These are phyloP conservation scores for Tylopilus sp. DNA, from an alignment of 768 basidiomycete species.

Conservation along the genomic window DNA sequence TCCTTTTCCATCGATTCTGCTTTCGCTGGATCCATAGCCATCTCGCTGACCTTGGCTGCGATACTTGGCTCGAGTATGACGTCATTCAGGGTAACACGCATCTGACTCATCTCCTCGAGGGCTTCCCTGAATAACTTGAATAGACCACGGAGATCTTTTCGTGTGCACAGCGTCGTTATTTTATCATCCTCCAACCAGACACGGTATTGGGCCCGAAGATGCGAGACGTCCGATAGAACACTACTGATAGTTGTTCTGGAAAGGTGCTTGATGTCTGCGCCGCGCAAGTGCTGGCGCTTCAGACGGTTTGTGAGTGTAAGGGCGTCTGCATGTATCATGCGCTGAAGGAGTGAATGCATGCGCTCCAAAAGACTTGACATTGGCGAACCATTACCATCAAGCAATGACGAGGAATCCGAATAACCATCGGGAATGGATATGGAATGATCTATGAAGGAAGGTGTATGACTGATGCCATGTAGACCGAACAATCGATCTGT, in stretches of 20 bases:
- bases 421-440: constrained; percentile 54
- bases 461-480: constrained; percentile 33
- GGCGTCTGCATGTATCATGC: constrained; percentile 74
- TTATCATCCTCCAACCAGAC: constrained; percentile 73
- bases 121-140: constrained; percentile 84
- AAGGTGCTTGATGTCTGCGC: constrained; percentile 83
- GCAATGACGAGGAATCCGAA: constrained; percentile 74
- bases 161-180: constrained; percentile 54
- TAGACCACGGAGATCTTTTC: constrained; percentile 77
- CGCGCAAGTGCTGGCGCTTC: constrained; percentile 84
- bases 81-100: constrained; percentile 83
- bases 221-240: constrained; percentile 66
- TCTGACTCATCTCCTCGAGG: constrained; percentile 76
- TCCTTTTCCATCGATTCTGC: constrained; percentile 40
- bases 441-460: constrained; percentile 34
- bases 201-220: constrained; percentile 73
- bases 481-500: constrained; percentile 47
- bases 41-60: constrained; percentile 68
- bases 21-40: constrained; percentile 60
- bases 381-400: constrained; percentile 47
- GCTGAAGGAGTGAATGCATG: constrained; percentile 57
- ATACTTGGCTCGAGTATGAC: constrained; percentile 83
- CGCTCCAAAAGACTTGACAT: constrained; percentile 62
- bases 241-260: constrained; percentile 76
- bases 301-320: constrained; percentile 84